Evolutionary conservation across 139 green algal genomes (phyloP).

Genomic region (Chlorella vulgaris): DNA sequence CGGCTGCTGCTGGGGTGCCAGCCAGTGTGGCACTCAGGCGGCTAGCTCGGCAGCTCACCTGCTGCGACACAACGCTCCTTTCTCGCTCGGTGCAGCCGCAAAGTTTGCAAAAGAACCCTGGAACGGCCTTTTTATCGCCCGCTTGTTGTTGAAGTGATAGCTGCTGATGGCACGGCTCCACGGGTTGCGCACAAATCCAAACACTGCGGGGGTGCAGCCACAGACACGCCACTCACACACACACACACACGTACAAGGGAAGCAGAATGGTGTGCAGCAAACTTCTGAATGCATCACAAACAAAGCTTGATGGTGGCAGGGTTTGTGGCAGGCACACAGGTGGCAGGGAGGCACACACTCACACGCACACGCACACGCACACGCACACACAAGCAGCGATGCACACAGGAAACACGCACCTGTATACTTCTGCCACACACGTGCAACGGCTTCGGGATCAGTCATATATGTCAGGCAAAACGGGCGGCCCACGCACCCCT

Average conservation of each 20-base stretch:
- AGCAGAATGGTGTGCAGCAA: no score
- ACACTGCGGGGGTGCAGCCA: not conserved
- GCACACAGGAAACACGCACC: not conserved
- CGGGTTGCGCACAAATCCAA: not conserved
- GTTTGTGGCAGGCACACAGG: no score
- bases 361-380: no score
- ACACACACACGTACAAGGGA: no score
- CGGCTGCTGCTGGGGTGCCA: no score
- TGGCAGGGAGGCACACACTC: no score
- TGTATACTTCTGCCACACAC: not conserved
- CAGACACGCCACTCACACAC: no score
- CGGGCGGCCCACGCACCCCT: not conserved
- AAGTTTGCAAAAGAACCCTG: not conserved
- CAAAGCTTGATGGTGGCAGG: no score
- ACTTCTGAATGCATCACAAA: no score
- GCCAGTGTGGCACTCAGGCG: not conserved
- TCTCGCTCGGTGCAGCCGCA: not conserved
- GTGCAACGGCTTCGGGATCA: not conserved
- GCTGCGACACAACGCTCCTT: not conserved
- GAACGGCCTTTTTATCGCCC: not conserved
- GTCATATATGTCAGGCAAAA: not conserved
- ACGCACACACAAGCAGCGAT: not conserved
- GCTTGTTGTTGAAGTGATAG: conserved; percentile 10
- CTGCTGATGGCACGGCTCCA: conserved; percentile 3
- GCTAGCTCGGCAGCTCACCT: not conserved